Base-by-base conservation (phyloP, 140 eudicot genomes). In the Stevia rebaudiana region DNA sequence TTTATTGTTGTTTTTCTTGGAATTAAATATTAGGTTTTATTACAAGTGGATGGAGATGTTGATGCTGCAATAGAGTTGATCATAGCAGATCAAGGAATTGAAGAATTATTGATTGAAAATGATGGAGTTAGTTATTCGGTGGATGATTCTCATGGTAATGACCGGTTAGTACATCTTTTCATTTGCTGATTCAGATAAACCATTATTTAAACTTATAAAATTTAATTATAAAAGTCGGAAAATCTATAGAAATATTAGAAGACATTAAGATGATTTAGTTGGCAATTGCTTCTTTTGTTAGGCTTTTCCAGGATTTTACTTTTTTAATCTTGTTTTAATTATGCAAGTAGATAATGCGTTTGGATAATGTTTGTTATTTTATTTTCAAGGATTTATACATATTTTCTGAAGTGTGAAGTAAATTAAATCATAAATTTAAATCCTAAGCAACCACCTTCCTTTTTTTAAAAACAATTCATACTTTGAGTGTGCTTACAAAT, bases 1-100 rank as follows among this genome's bases (percentile, higher is more conserved):
- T 56, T 42, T 11, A 36, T 42, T 58, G 15, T 59, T 25, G 35
- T 48, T 63, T 67, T 37, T 58, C 23, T 56, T 37, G 37, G 55
- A 49, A n/a, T n/a, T 30, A 23, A 17, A 24, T 58, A 6, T 64
- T 63, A 91, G 98, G 88, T 84, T 67, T 71, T 87, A 55, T 72
- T 50, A 64, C 82, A 78, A 69, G 80, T 87, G 67, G 74, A 78
- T 66, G 98, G 96, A 53, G 83, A 87, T 76, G 78, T 79, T 69
- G 96, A 87, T 79, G 92, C 91, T 52, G 92, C 98, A 67, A 74
- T 80, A 61, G 98, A 91, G 78, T 54, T 75, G 67, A 83, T 91
- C 12, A 69, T 91, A 50, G 86, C 95, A 68, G 89, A 83, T 67
- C 76, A 82, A 83, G 83, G 65, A 74, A 25, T 72, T 40, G 86